These are phyloP conservation scores for Chalciporus chontae DNA, from an alignment of 768 basidiomycete species.

Conservation along the genomic window DNA sequence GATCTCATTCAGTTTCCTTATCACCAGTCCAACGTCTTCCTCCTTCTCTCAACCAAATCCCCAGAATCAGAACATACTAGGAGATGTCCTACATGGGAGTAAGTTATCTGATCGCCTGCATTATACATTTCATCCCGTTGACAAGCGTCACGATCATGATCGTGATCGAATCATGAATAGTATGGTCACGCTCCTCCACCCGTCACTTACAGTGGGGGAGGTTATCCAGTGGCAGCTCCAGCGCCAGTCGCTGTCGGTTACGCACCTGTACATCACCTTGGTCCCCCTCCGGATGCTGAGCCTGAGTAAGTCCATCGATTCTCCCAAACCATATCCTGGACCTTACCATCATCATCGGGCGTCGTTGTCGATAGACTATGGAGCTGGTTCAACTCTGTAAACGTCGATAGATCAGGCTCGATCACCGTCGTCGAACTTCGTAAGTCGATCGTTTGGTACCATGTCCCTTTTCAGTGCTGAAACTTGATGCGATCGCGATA, in stretches of 20 bases:
- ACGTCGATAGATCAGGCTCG: conserved; percentile 62
- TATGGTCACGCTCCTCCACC: conserved; percentile 21
- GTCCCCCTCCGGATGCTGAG: conserved; percentile 55
- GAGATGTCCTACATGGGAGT: conserved; percentile 21
- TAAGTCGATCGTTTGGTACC: conserved; percentile 33
- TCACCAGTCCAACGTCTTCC: conserved; percentile 56
- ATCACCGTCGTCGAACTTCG: conserved; percentile 67
- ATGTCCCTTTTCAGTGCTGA: neutral
- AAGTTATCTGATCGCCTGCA: conserved; percentile 7
- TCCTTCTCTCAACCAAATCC: conserved; percentile 43
- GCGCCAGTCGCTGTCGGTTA: conserved; percentile 13
- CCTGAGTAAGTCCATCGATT: conserved; percentile 55
- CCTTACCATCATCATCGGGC: neutral
- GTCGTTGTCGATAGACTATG: conserved; percentile 48
- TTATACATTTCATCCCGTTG: neutral
- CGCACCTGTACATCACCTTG: conserved; percentile 5
- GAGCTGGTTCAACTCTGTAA: conserved; percentile 70
- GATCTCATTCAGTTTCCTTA: conserved; percentile 50
- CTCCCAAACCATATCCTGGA: too few species aligned
- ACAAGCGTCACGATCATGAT: neutral
- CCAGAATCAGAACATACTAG: neutral
- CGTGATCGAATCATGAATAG: conserved; percentile 2
- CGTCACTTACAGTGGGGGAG: neutral
- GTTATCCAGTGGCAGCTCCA: neutral
- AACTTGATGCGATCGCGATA: conserved; percentile 10